Conservation (phyloP, 257 asterid species). For the Echium plantagineum region DNA sequence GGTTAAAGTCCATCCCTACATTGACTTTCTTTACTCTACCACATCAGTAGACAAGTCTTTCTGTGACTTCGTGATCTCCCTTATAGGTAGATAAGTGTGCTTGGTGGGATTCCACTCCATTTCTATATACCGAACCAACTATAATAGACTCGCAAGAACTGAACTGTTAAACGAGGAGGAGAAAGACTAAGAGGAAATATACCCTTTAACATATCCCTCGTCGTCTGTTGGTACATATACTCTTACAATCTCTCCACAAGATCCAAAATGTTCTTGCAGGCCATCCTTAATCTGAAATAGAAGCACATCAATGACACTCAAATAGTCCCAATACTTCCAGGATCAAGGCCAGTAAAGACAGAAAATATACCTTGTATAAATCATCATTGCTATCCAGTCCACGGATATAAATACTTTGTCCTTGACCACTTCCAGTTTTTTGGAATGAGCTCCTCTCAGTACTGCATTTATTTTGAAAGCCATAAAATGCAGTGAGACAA, state of each 20-base stretch:
- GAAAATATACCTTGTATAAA: constrained; percentile 38
- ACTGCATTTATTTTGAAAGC: constrained; percentile 16
- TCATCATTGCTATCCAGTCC: constrained; percentile 44
- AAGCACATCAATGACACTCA: background rate
- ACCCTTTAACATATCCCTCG: constrained; percentile 55
- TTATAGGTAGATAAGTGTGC: no score
- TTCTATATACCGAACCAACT: no score
- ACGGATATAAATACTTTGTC: constrained; percentile 42
- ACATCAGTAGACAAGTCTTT: background rate
- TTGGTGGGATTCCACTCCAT: no score
- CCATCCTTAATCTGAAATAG: constrained; percentile 48
- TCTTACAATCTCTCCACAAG: constrained; percentile 66
- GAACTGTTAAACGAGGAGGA: background rate
- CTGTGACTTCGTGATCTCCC: no score
- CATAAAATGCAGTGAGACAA: background rate
- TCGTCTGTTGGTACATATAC: constrained; percentile 51
- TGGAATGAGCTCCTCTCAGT: constrained; percentile 34
- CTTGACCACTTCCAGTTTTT: constrained; percentile 26
- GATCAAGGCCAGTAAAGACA: background rate
- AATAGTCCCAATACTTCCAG: background rate
- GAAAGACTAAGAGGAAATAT: background rate
- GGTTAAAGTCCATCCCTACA: no score
- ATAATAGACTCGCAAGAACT: no score
- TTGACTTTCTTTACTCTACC: background rate
- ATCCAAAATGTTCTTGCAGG: constrained; percentile 51